phyloP scores from a whole-genome alignment of 805 yeast genomes.

The Candida tibetensis region DNA sequence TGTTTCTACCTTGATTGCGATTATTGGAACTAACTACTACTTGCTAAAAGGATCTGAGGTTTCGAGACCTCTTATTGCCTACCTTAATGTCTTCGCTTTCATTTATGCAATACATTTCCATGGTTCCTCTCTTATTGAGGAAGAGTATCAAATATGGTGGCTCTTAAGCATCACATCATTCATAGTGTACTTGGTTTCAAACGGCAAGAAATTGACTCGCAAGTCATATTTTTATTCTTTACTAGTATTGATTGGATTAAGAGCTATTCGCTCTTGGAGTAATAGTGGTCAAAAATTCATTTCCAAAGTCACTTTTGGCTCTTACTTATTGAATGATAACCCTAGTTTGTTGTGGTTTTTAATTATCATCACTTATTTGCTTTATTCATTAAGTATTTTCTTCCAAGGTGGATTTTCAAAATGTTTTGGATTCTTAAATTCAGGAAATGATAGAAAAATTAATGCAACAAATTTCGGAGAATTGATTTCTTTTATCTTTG shows the following conservation, averaged over 20 bases:
- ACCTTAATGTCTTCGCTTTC: conserved; percentile 36
- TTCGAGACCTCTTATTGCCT: background rate
- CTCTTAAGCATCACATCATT: conserved; percentile 29
- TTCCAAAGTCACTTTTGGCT: conserved; percentile 36
- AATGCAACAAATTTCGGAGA: conserved; percentile 20
- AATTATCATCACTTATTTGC: conserved; percentile 38
- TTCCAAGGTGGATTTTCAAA: conserved; percentile 25
- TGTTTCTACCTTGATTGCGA: conserved; percentile 26
- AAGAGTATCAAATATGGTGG: conserved; percentile 97
- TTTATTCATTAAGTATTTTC: conserved; percentile 16
- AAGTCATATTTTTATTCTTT: conserved; percentile 1
- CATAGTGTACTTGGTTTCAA: conserved; percentile 6
- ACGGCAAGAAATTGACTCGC: background rate
- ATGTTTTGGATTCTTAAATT: conserved; percentile 15
- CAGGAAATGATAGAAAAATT: background rate
- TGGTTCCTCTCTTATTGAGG: conserved; percentile 77
- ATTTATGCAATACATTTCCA: conserved; percentile 70
- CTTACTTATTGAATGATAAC: conserved; percentile 33
- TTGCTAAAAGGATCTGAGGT: conserved; percentile 2
- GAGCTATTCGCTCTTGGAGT: conserved; percentile 79
- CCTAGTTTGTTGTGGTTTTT: conserved; percentile 47
- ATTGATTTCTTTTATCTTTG: conserved; percentile 40
- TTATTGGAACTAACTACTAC: conserved; percentile 1
- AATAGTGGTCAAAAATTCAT: conserved; percentile 84
- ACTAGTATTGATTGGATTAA: conserved; percentile 33